Percentiles rank a stretch among this genome's conserved stretches.
These are phyloP conservation scores for Crotalaria pallida DNA, from an alignment of 306 rosid species.

Conservation along the genomic window DNA sequence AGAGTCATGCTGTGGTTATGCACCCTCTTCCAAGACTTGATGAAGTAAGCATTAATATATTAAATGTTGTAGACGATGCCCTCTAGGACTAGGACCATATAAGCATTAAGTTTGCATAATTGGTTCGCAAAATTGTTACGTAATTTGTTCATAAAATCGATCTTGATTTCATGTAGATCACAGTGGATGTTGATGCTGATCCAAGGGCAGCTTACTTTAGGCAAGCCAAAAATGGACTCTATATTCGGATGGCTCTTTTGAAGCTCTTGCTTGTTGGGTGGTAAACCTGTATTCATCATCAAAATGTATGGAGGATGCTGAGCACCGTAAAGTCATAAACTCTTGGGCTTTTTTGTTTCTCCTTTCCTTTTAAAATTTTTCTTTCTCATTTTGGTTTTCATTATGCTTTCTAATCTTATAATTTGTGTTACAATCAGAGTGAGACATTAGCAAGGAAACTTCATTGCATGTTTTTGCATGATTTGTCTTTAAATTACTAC, in stretches of 20 bases:
- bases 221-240: conserved; percentile 86
- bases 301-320: conserved; percentile 21
- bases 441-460: neutral
- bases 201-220: conserved; percentile 78
- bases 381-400: neutral
- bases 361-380: neutral
- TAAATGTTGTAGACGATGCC: neutral
- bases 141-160: neutral
- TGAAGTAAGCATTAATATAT: conserved; percentile 44
- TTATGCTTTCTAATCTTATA: neutral
- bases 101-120: neutral
- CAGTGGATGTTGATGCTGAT: conserved; percentile 68
- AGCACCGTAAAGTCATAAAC: neutral
- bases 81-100: neutral
- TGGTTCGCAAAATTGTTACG: neutral
- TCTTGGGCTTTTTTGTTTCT: conserved; percentile 4
- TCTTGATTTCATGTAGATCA: conserved; percentile 48
- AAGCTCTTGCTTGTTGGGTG: conserved; percentile 80
- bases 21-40: conserved; percentile 90
- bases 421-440: neutral
- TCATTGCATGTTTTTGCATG: neutral
- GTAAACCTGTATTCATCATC: conserved; percentile 38
- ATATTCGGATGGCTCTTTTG: conserved; percentile 76
- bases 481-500: neutral
- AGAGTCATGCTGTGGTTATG: no score